A percentile compares a stretch with the other conserved stretches of the same genome.
phyloP scores from a whole-genome alignment of 140 eudicot genomes.

The Oenanthe javanica region DNA sequence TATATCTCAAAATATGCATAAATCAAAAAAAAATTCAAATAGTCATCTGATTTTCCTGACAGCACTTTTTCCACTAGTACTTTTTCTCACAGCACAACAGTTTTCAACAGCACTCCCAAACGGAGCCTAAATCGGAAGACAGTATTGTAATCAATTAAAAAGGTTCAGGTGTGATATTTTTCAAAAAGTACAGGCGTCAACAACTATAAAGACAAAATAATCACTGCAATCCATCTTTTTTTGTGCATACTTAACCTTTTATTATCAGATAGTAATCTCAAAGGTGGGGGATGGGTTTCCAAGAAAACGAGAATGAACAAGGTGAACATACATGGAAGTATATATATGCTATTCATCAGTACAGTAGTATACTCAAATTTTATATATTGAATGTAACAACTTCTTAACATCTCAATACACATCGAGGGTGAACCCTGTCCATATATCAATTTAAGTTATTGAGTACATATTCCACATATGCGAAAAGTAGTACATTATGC shows the following conservation, averaged over 20 bases:
- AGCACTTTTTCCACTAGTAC: no score
- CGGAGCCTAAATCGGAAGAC: background rate
- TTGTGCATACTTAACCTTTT: background rate
- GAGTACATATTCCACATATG: background rate
- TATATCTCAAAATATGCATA: no score
- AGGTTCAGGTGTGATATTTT: background rate
- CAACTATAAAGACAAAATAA: background rate
- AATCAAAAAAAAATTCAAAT: no score
- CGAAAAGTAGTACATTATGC: background rate
- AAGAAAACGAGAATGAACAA: background rate
- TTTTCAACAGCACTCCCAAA: no score
- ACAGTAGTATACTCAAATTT: background rate
- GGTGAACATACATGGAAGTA: background rate
- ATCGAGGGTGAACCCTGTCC: background rate
- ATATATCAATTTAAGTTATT: background rate
- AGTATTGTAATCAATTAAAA: background rate
- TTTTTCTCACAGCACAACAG: no score
- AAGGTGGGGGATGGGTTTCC: background rate
- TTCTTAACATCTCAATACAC: background rate
- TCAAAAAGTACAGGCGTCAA: background rate
- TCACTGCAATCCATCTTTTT: background rate
- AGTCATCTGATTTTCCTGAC: no score
- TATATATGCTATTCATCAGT: background rate
- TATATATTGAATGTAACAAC: background rate
- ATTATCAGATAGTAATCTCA: background rate